Evolutionary conservation across 2,329 filamentous ascomycete species (phyloP), one percentile per base, ranked within the genome.

Genomic region (Diplodia mutila): DNA sequence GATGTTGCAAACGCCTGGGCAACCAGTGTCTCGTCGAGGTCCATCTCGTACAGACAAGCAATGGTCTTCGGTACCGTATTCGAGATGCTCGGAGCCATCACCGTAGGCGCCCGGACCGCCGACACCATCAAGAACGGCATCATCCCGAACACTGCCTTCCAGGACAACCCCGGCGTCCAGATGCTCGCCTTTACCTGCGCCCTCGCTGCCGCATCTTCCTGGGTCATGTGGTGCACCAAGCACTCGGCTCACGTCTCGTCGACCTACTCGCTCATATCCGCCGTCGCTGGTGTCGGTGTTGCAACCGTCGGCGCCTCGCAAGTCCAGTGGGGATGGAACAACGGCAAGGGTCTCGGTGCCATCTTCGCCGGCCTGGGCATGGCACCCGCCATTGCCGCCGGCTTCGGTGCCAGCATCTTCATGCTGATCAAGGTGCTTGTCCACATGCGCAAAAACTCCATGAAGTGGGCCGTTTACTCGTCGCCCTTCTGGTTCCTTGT

Each of bases 1-100:
- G 91, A 94, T 90, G 91, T 94, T 67, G 91, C 91, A 75, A 94
- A 94, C 80, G 83, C 91, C 61, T 94, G 90, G 89, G 91, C 91
- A 8, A 94, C 91, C 73, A 90, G 87, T 74, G 91, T 94, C 68
- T 93, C 91, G 23, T 93, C 91, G n/a, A 83, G 91, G 65, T 93
- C 91, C 71, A 84, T 92, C 74, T 83, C 88, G 2, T 91, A 92
- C 80, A 80, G 86, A 72, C 87, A 90, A 79, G 90, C 82, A 69
- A 83, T 84, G 80, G 65, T 80, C 63, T 73, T 84, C 21, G 81
- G 80, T 39, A 78, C 80, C 51, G 74, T 83, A 49, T 81, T 80
- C 75, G 83, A 85, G 71, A 82, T 84, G 75, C 72, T 80, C 6
- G 83, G 83, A 49, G 80, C 81, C 65, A 79, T 82, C 61, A 76